Conservation (phyloP, 495 filamentous ascomycete genomes). For the Penicillium parvum region DNA sequence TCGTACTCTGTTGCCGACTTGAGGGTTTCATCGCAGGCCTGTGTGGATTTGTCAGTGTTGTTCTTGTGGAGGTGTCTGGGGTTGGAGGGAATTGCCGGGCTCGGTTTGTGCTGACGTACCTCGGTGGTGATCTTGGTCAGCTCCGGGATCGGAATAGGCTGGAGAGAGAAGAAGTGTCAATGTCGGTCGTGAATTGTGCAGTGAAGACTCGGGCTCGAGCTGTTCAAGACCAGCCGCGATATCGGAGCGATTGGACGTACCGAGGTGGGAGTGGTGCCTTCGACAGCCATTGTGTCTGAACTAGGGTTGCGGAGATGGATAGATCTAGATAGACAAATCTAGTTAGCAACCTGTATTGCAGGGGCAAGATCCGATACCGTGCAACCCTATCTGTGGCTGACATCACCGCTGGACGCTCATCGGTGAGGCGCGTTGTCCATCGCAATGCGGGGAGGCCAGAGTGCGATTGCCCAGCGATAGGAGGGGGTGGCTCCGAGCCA, state of each 20-base stretch:
- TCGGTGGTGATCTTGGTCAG: conserved; percentile 79
- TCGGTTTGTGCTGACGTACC: conserved; percentile 53
- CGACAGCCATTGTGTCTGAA: conserved; percentile 33
- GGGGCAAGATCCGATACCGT: not conserved
- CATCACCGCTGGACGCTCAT: not conserved
- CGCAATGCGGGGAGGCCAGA: not conserved
- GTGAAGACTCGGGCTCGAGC: too few relatives aligned
- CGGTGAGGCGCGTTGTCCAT: not conserved
- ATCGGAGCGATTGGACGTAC: conserved; percentile 29
- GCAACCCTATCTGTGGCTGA: not conserved
- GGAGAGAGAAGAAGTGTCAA: not conserved
- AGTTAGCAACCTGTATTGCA: not conserved
- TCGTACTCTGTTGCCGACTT: conserved; percentile 70
- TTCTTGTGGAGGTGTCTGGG: not conserved
- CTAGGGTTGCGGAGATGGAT: not conserved
- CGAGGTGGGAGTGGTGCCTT: conserved; percentile 26
- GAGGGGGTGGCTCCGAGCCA: not conserved
- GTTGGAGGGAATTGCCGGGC: not conserved
- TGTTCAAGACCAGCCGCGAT: too few relatives aligned
- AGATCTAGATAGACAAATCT: not conserved
- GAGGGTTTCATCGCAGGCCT: conserved; percentile 83
- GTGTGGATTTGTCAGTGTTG: conserved; percentile 1
- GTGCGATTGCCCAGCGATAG: not conserved
- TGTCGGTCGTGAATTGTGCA: too few relatives aligned
- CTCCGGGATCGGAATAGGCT: conserved; percentile 73